These are phyloP conservation scores for Cytospora paraplurivora DNA, from an alignment of 2,329 filamentous ascomycete genomes.

Conservation along the genomic window DNA sequence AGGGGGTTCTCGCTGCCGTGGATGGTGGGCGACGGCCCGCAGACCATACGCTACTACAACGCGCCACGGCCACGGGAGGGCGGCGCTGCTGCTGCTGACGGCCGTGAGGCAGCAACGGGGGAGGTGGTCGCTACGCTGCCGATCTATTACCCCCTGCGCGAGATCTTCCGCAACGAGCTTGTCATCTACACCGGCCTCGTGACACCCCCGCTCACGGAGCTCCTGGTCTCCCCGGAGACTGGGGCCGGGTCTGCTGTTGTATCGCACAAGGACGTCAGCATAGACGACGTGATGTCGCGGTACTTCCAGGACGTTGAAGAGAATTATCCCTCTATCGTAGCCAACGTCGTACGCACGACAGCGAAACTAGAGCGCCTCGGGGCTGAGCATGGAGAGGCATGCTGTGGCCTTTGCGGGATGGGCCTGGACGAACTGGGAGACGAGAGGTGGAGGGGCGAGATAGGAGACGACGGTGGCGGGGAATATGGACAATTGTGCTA, in stretches of 20 bases:
- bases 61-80: background rate
- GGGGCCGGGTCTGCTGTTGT: conserved; percentile 44
- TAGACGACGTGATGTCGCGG: conserved; percentile 85
- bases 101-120: background rate
- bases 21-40: conserved; percentile 74
- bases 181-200: conserved; percentile 62
- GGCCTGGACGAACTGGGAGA: conserved; percentile 65
- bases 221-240: conserved; percentile 47
- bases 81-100: background rate
- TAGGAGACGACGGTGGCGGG: conserved; percentile 47
- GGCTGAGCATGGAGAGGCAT: conserved; percentile 35
- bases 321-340: conserved; percentile 86
- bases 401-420: conserved; percentile 72
- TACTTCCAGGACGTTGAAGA: conserved; percentile 87
- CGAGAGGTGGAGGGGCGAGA: conserved; percentile 63
- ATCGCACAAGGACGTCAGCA: conserved; percentile 77
- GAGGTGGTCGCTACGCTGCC: conserved; percentile 33
- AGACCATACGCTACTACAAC: conserved; percentile 36
- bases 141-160: conserved; percentile 79
- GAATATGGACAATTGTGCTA: conserved; percentile 61
- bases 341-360: conserved; percentile 93
- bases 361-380: conserved; percentile 68
- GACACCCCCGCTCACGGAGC: conserved; percentile 51
- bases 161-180: conserved; percentile 82
- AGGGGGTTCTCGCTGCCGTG: conserved; percentile 82